Percentiles rank a stretch among this genome's conserved stretches.
These are phyloP conservation scores for Globisporangium perplexum DNA, from an alignment of 352 stramenopile genomes.

Conservation along the genomic window DNA sequence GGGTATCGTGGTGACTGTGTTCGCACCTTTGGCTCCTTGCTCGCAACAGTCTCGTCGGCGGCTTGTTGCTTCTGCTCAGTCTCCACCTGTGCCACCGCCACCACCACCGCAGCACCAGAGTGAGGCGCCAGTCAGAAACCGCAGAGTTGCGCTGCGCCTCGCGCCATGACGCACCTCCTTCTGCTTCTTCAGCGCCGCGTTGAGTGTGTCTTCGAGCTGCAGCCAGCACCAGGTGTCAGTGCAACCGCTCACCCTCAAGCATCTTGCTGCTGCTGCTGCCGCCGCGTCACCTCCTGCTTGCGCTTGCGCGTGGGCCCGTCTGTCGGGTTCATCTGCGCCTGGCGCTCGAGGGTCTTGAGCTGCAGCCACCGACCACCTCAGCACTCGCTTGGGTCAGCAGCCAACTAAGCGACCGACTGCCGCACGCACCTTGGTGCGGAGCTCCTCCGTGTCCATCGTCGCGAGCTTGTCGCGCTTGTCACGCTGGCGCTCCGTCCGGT, in stretches of 20 bases:
- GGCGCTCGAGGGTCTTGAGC: constrained; percentile 60
- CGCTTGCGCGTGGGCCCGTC: constrained; percentile 65
- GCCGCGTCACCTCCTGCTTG: constrained; percentile 45
- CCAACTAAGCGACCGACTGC: background rate
- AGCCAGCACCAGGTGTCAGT: background rate
- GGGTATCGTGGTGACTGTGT: no score
- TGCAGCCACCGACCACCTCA: constrained; percentile 3
- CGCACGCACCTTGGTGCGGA: constrained; percentile 32
- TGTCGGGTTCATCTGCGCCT: constrained; percentile 50
- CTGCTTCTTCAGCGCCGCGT: constrained; percentile 59
- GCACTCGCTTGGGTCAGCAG: background rate
- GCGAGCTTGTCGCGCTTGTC: constrained; percentile 55
- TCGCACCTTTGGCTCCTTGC: constrained; percentile 25
- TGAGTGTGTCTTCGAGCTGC: constrained; percentile 65
- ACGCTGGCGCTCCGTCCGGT: constrained; percentile 48
- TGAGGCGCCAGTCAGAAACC: background rate
- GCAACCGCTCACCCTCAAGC: no score
- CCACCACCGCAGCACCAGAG: background rate
- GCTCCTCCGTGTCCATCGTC: constrained; percentile 46
- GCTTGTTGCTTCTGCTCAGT: constrained; percentile 36
- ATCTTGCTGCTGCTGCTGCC: background rate
- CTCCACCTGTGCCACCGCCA: constrained; percentile 21
- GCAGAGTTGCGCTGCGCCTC: background rate
- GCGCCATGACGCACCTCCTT: constrained; percentile 31
- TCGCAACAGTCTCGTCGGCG: constrained; percentile 7